Evolutionary conservation across 768 basidiomycete genomes (phyloP).

Genomic region (Amanita exitialis): DNA sequence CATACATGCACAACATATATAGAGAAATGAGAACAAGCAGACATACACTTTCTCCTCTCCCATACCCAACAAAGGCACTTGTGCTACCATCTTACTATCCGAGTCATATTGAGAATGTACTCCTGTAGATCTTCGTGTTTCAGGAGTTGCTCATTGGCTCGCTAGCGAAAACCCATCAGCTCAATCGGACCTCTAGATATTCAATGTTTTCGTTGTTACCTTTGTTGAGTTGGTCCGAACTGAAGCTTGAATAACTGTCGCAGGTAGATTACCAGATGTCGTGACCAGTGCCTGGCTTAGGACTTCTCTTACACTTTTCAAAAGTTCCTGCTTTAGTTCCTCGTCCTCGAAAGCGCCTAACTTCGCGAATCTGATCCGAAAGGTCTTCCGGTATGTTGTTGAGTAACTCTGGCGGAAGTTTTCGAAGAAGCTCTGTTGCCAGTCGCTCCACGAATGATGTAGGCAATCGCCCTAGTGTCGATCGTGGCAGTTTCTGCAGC

Average conservation of each 20-base stretch:
- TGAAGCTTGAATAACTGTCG: neutral
- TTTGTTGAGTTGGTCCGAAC: neutral
- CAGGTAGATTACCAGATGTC: neutral
- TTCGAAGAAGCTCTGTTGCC: neutral
- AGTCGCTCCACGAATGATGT: neutral
- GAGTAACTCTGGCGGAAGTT: neutral
- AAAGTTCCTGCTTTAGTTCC: neutral
- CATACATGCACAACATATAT: too few species aligned
- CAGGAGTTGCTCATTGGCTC: too few species aligned
- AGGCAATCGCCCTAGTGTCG: neutral
- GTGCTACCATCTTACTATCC: too few species aligned
- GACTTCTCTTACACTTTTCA: neutral
- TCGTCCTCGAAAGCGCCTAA: neutral
- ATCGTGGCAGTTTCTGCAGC: neutral
- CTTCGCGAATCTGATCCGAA: too few species aligned
- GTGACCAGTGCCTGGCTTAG: neutral
- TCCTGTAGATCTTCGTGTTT: too few species aligned
- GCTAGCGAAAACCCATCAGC: too few species aligned
- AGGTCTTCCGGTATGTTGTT: neutral
- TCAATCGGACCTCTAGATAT: too few species aligned
- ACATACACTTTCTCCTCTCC: too few species aligned
- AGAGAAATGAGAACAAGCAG: too few species aligned
- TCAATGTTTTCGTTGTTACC: neutral
- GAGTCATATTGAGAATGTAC: too few species aligned
- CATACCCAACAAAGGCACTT: too few species aligned